Evolutionary conservation across 345 rosid species (phyloP), one percentile per base, ranked within the genome.

Genomic region (Boechera stricta): DNA sequence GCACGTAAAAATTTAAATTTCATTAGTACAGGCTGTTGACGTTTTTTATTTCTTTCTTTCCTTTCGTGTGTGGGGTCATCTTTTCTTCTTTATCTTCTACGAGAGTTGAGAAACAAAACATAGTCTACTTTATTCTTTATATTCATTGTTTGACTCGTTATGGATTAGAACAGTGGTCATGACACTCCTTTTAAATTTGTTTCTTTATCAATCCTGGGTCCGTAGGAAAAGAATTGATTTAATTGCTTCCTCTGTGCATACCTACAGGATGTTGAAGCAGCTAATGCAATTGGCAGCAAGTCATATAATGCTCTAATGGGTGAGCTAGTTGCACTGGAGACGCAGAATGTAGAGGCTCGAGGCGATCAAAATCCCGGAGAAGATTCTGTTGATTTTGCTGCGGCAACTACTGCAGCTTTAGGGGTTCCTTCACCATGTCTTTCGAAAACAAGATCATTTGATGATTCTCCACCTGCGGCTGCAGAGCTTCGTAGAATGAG

Each of bases 401-500:
- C 98, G 52, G 98, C 99, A 73, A 90, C 99, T 56, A 83, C 99
- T 67, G 98, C 99, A 28, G 83, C 92, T 45, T 82, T 96, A 28
- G 98, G 98, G 69, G 93, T 93, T 78, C 98, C 99, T 85, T 91
- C 97, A 64, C 98, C 99, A 4, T 79, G 80, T 77, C 98, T 90
- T 77, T 86, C 90, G 72, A 93, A 85, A 77, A 80, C 89, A 26
- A 87, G 85, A 72, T 93, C 99, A 71, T 91, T 90, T 64, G 91
- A 87, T 35, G 91, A 87, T 18, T 87, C 96, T 81, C 91, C 93
- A 38, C 82, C 58, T 80, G 82, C 93, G 32, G 80, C 75, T 57
- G 68, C 86, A 65, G 92, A 84, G 72, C 67, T 69, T 35, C 80
- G 70, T 29, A 78, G 5, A 33, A 15, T 15, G 61, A 86, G 87